These are phyloP conservation scores for Wickerhamomyces xylosicus DNA, from an alignment of 805 yeast genomes.

Conservation along the genomic window DNA sequence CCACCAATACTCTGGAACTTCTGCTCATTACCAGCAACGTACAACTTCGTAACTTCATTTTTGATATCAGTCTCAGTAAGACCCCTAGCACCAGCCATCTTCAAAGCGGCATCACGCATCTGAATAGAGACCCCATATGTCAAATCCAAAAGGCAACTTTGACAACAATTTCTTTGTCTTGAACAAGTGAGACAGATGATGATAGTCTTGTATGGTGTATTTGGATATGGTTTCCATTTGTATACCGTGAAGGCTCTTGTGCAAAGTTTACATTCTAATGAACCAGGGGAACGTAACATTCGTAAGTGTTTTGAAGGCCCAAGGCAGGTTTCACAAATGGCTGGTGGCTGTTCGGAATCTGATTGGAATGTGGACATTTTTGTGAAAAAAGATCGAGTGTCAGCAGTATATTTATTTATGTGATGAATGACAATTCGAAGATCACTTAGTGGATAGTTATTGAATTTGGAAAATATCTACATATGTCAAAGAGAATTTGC, in stretches of 20 bases:
- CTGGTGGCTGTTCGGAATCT: conserved; percentile 28
- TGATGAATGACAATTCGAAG: no score
- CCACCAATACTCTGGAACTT: conserved; percentile 24
- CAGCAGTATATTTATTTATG: no score
- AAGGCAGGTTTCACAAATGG: conserved; percentile 64
- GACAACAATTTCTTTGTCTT: conserved; percentile 73
- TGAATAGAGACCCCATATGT: conserved; percentile 73
- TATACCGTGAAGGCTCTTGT: conserved; percentile 77
- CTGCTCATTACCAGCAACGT: conserved; percentile 41
- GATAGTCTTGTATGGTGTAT: conserved; percentile 45
- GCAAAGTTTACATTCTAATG: conserved; percentile 80
- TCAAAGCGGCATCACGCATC: conserved; percentile 70
- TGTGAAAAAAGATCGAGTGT: conserved; percentile 5
- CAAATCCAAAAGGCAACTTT: conserved; percentile 75
- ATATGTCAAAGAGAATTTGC: no score
- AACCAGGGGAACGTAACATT: conserved; percentile 58
- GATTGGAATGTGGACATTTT: no score
- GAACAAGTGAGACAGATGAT: conserved; percentile 76
- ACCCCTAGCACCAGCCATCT: conserved; percentile 47
- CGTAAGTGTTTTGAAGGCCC: conserved; percentile 60
- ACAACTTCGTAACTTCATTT: conserved; percentile 44
- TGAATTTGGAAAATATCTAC: no score
- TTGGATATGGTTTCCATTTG: conserved; percentile 52
- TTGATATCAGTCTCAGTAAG: conserved; percentile 23
- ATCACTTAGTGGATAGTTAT: no score